Conservation (phyloP, 2,329 filamentous ascomycete species). For the Fusarium caatingaense region DNA sequence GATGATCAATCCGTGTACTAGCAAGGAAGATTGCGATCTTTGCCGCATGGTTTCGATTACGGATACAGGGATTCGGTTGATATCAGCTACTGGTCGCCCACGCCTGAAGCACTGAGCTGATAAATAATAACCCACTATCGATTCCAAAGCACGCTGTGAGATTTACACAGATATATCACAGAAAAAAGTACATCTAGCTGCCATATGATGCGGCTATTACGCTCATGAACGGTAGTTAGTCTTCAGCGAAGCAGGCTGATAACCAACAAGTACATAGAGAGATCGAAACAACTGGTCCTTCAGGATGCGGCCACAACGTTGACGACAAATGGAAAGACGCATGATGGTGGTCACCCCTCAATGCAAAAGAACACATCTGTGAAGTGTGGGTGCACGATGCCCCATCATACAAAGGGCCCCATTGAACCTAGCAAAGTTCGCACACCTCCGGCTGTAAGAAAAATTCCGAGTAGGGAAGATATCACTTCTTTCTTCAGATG, state of each 20-base stretch:
- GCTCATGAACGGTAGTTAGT: not conserved
- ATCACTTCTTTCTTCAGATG: not conserved
- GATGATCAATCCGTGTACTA: constrained; percentile 14
- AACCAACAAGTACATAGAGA: constrained; percentile 1
- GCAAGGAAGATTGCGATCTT: constrained; percentile 24
- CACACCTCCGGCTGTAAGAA: not conserved
- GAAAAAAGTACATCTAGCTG: not conserved
- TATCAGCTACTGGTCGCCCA: constrained; percentile 9
- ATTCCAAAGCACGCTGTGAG: not conserved
- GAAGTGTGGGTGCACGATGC: constrained; percentile 41
- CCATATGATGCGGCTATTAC: constrained; percentile 5
- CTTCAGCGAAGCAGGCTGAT: constrained; percentile 2
- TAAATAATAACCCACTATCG: not conserved
- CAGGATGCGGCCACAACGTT: constrained; percentile 12
- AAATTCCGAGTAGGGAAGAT: not conserved
- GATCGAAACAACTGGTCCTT: constrained; percentile 13
- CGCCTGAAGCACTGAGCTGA: not conserved
- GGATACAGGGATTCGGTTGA: constrained; percentile 3
- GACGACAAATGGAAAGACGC: constrained; percentile 29
- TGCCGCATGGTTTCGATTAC: constrained; percentile 21
- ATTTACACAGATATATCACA: not conserved
- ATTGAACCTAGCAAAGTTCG: constrained; percentile 35
- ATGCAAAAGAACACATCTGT: constrained; percentile 41
- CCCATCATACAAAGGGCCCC: constrained; percentile 42
- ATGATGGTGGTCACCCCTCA: constrained; percentile 39